These are phyloP conservation scores for Saturnispora zaruensis DNA, from an alignment of 805 yeast species.

Conservation along the genomic window DNA sequence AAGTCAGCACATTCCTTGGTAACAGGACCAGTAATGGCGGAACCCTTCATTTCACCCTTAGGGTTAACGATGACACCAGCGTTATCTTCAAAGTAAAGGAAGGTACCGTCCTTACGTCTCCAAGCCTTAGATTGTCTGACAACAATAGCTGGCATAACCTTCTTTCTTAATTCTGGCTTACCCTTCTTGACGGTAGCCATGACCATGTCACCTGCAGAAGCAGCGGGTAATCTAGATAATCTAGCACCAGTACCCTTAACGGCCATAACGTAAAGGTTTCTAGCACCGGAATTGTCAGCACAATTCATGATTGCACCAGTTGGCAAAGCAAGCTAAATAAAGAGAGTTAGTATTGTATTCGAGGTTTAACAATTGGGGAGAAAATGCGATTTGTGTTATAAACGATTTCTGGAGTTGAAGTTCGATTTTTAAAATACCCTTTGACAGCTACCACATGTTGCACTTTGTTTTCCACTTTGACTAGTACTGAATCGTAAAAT, in stretches of 20 bases:
- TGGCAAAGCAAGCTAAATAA: slow-evolving; percentile 89
- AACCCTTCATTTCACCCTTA: slow-evolving; percentile 99
- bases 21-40: slow-evolving; percentile 99
- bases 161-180: slow-evolving; percentile 99
- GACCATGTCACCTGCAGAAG: slow-evolving; percentile 99
- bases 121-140: slow-evolving; percentile 99
- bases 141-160: slow-evolving; percentile 99
- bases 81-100: slow-evolving; percentile 98
- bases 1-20: slow-evolving; percentile 99
- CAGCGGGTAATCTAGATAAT: slow-evolving; percentile 99
- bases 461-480: too few species aligned
- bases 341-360: slow-evolving; percentile 14
- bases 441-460: too few species aligned
- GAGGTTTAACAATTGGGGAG: not conserved
- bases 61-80: slow-evolving; percentile 99
- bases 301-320: slow-evolving; percentile 99
- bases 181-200: slow-evolving; percentile 99
- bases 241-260: slow-evolving; percentile 99
- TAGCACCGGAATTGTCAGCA: slow-evolving; percentile 99
- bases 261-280: slow-evolving; percentile 97
- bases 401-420: too few species aligned
- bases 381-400: too few species aligned
- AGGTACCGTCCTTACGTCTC: slow-evolving; percentile 99
- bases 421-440: too few species aligned
- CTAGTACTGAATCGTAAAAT: too few species aligned